These are phyloP conservation scores for Kodamaea neixiangensis DNA, from an alignment of 805 yeast genomes.

Conservation along the genomic window DNA sequence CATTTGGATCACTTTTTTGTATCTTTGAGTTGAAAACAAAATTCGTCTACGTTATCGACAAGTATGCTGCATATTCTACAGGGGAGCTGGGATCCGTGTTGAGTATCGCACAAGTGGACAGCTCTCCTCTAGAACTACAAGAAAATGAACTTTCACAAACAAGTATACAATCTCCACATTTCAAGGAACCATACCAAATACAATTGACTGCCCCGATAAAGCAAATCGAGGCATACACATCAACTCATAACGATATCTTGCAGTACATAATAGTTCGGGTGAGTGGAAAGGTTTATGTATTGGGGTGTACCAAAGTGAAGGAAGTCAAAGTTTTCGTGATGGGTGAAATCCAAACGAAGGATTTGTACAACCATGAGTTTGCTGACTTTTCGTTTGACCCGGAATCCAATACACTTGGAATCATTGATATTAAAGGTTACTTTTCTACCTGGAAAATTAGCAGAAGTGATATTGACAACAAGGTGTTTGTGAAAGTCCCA, in stretches of 20 bases:
- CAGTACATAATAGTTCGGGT: constrained; percentile 42
- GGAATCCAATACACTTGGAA: constrained; percentile 35
- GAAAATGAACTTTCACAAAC: neutral
- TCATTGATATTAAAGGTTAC: constrained; percentile 53
- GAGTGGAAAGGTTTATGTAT: constrained; percentile 29
- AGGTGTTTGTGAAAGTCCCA: neutral
- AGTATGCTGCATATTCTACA: constrained; percentile 27
- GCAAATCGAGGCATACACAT: constrained; percentile 37
- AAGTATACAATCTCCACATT: neutral
- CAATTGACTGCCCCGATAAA: constrained; percentile 36
- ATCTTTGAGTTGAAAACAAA: constrained; percentile 18
- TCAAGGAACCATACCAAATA: constrained; percentile 18
- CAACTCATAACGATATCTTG: constrained; percentile 21
- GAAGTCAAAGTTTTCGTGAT: constrained; percentile 10
- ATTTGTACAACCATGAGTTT: constrained; percentile 34
- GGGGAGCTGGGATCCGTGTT: constrained; percentile 33
- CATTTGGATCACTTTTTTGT: constrained; percentile 27
- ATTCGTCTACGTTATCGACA: constrained; percentile 7
- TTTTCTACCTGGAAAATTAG: constrained; percentile 43
- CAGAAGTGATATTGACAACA: neutral
- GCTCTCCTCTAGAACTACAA: neutral
- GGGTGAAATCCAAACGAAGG: constrained; percentile 22
- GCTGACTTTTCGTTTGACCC: constrained; percentile 49
- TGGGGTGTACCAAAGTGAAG: constrained; percentile 22
- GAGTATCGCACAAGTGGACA: constrained; percentile 21